Evolutionary conservation across 176 grass and related monocot species (phyloP).

Genomic region (Oryza meyeriana): DNA sequence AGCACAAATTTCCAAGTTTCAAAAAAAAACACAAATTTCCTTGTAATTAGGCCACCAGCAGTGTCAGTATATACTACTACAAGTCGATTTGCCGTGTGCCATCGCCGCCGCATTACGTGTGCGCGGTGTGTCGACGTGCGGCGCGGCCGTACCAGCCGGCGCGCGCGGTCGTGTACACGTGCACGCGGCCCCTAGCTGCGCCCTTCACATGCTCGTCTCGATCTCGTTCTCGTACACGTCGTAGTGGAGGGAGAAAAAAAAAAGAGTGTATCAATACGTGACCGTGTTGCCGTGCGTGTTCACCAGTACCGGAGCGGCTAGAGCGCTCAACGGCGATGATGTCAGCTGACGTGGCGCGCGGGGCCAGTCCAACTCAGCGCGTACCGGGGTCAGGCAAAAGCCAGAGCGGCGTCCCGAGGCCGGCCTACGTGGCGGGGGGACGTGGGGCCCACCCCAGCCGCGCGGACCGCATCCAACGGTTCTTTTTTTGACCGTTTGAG

Average conservation of each 20-base stretch:
- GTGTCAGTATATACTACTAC: background rate
- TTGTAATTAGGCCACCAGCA: background rate
- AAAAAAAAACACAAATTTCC: too few species aligned
- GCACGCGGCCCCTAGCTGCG: background rate
- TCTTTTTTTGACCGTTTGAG: conserved; percentile 69
- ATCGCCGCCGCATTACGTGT: background rate
- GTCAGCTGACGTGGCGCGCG: background rate
- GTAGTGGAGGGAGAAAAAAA: background rate
- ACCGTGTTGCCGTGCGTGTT: background rate
- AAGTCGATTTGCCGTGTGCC: background rate
- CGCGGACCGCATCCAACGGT: conserved; percentile 39
- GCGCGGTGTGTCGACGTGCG: background rate
- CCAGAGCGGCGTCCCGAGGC: background rate
- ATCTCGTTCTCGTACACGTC: background rate
- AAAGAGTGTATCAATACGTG: background rate
- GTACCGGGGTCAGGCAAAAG: background rate
- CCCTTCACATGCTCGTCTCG: background rate
- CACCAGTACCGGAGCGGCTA: background rate
- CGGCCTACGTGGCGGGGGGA: background rate
- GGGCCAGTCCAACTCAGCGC: background rate
- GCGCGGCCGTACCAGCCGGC: background rate
- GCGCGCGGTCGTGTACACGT: background rate
- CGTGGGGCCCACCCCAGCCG: background rate
- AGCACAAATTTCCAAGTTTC: background rate
- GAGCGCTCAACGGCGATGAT: background rate